Percentiles rank a stretch among this genome's conserved stretches.
Evolutionary conservation across 371 early-diverging fungal species (phyloP).

Genomic region (Rhizopus sp.): DNA sequence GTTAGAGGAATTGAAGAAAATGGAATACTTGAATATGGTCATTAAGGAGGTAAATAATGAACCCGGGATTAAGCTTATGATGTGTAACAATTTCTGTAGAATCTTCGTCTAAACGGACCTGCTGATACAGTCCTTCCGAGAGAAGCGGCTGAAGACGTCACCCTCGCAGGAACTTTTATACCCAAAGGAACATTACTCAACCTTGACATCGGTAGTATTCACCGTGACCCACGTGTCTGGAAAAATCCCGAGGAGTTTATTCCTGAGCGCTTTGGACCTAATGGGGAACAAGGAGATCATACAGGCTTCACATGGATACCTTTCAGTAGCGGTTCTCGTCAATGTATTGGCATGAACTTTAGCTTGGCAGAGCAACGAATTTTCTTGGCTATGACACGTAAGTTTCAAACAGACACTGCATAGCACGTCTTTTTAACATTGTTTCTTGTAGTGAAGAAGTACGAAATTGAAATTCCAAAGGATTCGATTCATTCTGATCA

Average conservation of each 20-base stretch:
- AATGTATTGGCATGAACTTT: constrained; percentile 64
- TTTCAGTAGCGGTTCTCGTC: constrained; percentile 53
- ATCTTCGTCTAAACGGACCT: constrained; percentile 15
- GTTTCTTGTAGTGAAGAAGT: neutral
- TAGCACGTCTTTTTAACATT: too few relatives aligned
- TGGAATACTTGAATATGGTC: constrained; percentile 50
- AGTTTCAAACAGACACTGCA: constrained; percentile 6
- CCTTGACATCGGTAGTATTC: constrained; percentile 18
- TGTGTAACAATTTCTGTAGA: constrained; percentile 10
- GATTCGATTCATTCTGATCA: constrained; percentile 6
- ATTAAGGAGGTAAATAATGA: constrained; percentile 31
- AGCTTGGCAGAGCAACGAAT: constrained; percentile 59
- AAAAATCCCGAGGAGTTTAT: constrained; percentile 42
- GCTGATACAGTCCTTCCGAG: constrained; percentile 17
- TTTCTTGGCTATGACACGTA: constrained; percentile 49
- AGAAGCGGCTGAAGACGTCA: constrained; percentile 14
- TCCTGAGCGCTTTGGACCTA: constrained; percentile 54
- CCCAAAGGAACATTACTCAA: constrained; percentile 18
- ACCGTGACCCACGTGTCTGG: constrained; percentile 40
- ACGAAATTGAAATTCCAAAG: constrained; percentile 8
- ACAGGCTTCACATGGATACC: constrained; percentile 48
- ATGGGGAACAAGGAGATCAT: constrained; percentile 29
- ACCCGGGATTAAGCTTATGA: neutral
- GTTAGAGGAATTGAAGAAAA: constrained; percentile 37
- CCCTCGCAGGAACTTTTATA: constrained; percentile 7